Conservation (phyloP, 2,329 filamentous ascomycete genomes). For the Coniella lustricola region DNA sequence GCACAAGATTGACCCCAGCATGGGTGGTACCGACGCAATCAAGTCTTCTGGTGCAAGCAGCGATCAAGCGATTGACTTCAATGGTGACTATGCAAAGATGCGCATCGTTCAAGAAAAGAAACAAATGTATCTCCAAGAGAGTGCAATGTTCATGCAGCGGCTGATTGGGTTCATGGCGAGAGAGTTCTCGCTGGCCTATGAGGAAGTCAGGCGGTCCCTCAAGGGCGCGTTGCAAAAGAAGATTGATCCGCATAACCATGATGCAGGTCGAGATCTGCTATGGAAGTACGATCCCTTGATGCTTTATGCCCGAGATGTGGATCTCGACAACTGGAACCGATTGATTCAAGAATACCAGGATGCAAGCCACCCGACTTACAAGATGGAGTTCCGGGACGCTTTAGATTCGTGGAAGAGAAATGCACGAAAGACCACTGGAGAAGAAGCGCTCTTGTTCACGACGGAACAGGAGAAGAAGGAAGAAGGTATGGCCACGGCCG, state of each 20-base stretch:
- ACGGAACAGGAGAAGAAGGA: conserved; percentile 79
- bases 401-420: conserved; percentile 72
- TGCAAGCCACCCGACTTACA: conserved; percentile 69
- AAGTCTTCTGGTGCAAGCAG: conserved; percentile 42
- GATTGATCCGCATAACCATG: conserved; percentile 64
- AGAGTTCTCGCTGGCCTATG: conserved; percentile 70
- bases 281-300: conserved; percentile 87
- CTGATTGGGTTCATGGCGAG: conserved; percentile 75
- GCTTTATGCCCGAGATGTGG: conserved; percentile 81
- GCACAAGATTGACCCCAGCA: conserved; percentile 82
- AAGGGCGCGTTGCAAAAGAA: conserved; percentile 56
- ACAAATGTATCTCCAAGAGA: conserved; percentile 76
- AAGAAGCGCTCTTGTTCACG: conserved; percentile 88
- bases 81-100: conserved; percentile 81
- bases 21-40: conserved; percentile 46
- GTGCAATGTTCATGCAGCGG: conserved; percentile 67
- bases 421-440: conserved; percentile 65
- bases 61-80: conserved; percentile 46
- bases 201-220: conserved; percentile 60
- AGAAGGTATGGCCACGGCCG: conserved; percentile 62
- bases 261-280: conserved; percentile 62
- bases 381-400: conserved; percentile 73
- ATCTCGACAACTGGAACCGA: conserved; percentile 72
- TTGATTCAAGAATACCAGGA: conserved; percentile 75
- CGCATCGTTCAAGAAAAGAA: conserved; percentile 91